Base-by-base conservation (phyloP, 257 asterid species). In the Solanum virginianum region DNA sequence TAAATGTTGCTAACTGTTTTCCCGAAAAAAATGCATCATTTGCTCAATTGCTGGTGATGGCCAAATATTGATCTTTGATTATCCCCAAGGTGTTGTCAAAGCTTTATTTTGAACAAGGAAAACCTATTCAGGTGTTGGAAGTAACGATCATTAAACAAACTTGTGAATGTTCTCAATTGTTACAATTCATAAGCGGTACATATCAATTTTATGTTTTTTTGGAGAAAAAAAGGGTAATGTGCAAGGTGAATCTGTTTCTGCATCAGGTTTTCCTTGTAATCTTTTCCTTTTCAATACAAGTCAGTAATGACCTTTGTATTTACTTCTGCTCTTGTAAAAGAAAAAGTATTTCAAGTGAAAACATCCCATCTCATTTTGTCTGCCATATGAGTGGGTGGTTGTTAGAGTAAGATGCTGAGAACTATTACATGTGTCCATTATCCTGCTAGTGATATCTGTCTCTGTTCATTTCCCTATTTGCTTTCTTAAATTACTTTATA, bases 401-500 rank as follows among this genome's bases (percentile, higher is more conserved):
- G 43, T 75, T 51, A 75, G 41, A 75, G 39, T 75, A 55, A 49
- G 81, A 45, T 75, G 60, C 41, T 24, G 41, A 75, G 22, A 22
- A 75, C 60, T 47, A 47, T 75, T 75, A 72, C 51, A n/a, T 49
- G 81, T 75, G 81, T 49, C 47, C 24, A 36, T 70, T 62, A 3
- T n/a, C 57, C 72, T 20, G 72, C 66, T 39, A 53, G 22, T 26
- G 16, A 43, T 80, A 26, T 16, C n/a, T 54, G n/a, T 17, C 51
- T 18, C 4, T 71, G 39, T 20, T 24, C 60, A 3, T 22, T 45
- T 11, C 10, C 41, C 32, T 85, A 24, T 51, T 4, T 26, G 36
- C 72, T 81, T 22, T 17, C 39, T 80, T 54, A 22, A 54, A 7
- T 68, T 15, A n/a, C n/a, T 71, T 80, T 43, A 86, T 92, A 85